phyloP scores from a whole-genome alignment of 306 rosid species.

The Prunus salicina region DNA sequence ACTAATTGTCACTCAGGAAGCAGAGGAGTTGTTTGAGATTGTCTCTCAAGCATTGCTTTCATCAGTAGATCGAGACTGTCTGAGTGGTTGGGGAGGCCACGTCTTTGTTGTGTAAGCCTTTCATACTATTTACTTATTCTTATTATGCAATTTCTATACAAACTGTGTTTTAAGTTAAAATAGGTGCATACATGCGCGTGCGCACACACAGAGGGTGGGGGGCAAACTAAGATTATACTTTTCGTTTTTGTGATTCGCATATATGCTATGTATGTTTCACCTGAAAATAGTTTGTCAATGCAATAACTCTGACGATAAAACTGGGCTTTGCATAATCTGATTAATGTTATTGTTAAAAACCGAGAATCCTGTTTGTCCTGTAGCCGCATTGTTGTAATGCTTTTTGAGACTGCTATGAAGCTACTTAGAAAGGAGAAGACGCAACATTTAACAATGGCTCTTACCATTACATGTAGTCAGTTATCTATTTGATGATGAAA shows the following conservation, averaged over 20 bases:
- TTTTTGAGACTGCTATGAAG: neutral
- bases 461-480: neutral
- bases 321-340: neutral
- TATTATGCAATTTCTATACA: neutral
- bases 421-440: neutral
- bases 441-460: neutral
- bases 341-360: neutral
- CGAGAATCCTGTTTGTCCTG: neutral
- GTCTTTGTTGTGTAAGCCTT: slow-evolving; percentile 87
- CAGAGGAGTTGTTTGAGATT: slow-evolving; percentile 93
- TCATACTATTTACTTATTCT: neutral
- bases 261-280: neutral
- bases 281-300: neutral
- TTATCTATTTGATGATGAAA: neutral
- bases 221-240: neutral
- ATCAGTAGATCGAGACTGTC: slow-evolving; percentile 97
- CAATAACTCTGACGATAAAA: neutral
- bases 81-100: slow-evolving; percentile 99
- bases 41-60: slow-evolving; percentile 92
- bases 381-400: neutral
- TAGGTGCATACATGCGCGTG: neutral
- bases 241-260: neutral
- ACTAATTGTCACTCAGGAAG: slow-evolving; percentile 58
- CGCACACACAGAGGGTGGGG: too few species aligned
- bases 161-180: neutral